Evolutionary conservation across 345 rosid genomes (phyloP).

Genomic region (Orychophragmus violaceus): DNA sequence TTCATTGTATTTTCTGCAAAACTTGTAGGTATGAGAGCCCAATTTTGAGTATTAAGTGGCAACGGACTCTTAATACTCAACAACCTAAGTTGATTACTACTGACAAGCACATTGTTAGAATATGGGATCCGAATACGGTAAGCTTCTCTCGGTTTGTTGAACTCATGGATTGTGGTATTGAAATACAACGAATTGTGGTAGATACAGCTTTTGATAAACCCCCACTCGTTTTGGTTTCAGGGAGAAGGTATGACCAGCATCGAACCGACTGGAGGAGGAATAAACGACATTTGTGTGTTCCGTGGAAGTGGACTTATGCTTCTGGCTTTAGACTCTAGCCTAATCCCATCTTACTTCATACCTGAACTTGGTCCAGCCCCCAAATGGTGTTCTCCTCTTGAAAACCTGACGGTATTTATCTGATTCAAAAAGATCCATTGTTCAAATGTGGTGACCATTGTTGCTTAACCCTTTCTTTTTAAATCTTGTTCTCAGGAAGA

Average conservation of each 20-base stretch:
- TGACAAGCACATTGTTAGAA: slow-evolving; percentile 76
- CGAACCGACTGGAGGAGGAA: slow-evolving; percentile 78
- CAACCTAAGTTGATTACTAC: slow-evolving; percentile 69
- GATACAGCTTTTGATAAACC: neutral
- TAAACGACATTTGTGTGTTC: slow-evolving; percentile 84
- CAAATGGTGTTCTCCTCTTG: slow-evolving; percentile 78
- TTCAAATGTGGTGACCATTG: neutral
- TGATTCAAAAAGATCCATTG: neutral
- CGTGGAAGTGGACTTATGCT: slow-evolving; percentile 77
- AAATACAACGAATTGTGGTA: neutral
- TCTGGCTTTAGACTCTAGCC: slow-evolving; percentile 74
- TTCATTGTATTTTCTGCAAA: slow-evolving; percentile 6
- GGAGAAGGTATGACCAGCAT: slow-evolving; percentile 89
- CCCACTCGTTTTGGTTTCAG: slow-evolving; percentile 29
- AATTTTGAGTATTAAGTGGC: slow-evolving; percentile 92
- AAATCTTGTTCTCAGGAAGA: slow-evolving; percentile 59
- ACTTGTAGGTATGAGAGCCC: slow-evolving; percentile 80
- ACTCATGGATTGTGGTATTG: neutral
- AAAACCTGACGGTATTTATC: slow-evolving; percentile 63
- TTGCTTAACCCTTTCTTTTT: neutral
- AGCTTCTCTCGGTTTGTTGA: slow-evolving; percentile 16
- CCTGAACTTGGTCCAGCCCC: slow-evolving; percentile 97
- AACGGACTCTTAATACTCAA: slow-evolving; percentile 67
- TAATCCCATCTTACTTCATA: slow-evolving; percentile 80
- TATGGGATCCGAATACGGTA: slow-evolving; percentile 97